Evolutionary conservation across 2,329 filamentous ascomycete species (phyloP).

Genomic region (Calonectria crousiana): DNA sequence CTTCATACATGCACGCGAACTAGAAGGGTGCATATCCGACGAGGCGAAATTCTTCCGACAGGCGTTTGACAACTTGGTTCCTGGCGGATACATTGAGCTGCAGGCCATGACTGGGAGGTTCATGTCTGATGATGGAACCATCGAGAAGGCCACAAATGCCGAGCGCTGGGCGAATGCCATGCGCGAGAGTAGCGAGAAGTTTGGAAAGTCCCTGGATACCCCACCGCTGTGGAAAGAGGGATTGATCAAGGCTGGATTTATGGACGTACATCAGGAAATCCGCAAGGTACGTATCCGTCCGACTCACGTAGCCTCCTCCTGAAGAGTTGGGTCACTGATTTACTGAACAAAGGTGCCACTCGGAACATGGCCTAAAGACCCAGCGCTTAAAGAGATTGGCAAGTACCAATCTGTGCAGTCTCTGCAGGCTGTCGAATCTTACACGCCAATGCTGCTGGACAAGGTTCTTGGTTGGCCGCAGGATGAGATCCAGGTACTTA

Average conservation of each 20-base stretch:
- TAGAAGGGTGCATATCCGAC: not conserved
- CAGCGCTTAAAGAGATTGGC: not conserved
- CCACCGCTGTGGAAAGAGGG: not conserved
- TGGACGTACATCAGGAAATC: not conserved
- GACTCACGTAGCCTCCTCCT: too few species aligned
- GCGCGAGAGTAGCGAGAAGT: not conserved
- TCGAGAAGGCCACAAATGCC: slow-evolving; percentile 32
- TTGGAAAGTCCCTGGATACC: slow-evolving; percentile 1
- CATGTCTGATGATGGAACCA: slow-evolving; percentile 53
- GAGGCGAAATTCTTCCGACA: not conserved
- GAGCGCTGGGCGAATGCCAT: not conserved
- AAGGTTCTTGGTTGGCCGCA: not conserved
- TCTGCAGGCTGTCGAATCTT: not conserved
- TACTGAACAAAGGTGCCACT: not conserved
- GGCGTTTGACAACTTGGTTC: not conserved
- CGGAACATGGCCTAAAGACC: slow-evolving; percentile 8
- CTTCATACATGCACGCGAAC: not conserved
- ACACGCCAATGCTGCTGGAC: not conserved
- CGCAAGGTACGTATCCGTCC: not conserved
- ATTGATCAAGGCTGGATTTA: not conserved
- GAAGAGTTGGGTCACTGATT: too few species aligned
- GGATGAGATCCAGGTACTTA: not conserved
- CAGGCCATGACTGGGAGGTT: slow-evolving; percentile 49
- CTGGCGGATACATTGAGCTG: slow-evolving; percentile 55
- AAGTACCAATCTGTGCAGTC: not conserved